phyloP scores from a whole-genome alignment of 2,329 filamentous ascomycete species.

The Ceratocystis ficicola region DNA sequence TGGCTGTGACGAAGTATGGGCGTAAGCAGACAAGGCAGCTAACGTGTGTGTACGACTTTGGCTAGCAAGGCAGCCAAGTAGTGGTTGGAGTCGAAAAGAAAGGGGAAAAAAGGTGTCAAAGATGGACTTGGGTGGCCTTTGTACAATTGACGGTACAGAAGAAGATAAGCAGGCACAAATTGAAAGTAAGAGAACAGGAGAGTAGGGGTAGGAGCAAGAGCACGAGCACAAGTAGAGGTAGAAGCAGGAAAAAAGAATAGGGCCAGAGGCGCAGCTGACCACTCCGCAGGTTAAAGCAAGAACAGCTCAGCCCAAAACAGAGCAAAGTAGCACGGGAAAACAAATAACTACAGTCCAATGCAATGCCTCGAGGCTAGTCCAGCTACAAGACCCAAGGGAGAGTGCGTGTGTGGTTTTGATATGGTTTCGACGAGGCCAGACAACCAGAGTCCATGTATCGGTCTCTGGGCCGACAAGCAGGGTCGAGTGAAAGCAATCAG shows the following conservation, averaged over 20 bases:
- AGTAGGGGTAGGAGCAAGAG: neutral
- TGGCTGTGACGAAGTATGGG: constrained; percentile 15
- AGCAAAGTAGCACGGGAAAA: neutral
- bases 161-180: constrained; percentile 4
- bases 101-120: neutral
- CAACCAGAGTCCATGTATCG: neutral
- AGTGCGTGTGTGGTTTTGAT: neutral
- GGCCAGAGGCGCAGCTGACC: constrained; percentile 10
- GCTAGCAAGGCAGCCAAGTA: neutral
- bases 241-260: constrained; percentile 4
- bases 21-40: neutral
- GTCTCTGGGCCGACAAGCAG: neutral
- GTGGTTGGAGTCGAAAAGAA: neutral
- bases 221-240: neutral
- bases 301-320: neutral
- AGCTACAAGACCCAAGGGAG: neutral
- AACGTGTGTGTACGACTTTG: neutral
- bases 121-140: neutral
- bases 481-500: constrained; percentile 2
- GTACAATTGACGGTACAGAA: neutral
- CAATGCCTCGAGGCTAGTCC: neutral
- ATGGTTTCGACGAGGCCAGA: neutral
- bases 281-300: neutral
- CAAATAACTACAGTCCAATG: neutral
- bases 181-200: neutral